Percentiles rank a stretch among this genome's conserved stretches.
Conservation (phyloP, 2,329 filamentous ascomycete species). For the Meredithiella fracta region DNA sequence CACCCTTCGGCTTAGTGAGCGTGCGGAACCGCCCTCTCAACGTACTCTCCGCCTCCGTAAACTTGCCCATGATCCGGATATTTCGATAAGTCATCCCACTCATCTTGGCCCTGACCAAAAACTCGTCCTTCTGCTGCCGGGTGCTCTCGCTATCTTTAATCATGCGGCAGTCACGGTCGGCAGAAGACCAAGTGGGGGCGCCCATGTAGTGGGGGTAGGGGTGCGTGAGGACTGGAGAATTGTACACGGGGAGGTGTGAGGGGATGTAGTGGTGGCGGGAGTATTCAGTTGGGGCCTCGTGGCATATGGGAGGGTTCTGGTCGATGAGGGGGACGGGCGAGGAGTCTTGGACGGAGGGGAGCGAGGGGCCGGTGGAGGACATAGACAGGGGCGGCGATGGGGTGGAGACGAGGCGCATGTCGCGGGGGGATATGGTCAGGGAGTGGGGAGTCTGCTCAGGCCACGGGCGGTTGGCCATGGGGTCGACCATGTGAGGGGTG, state of each 20-base stretch:
- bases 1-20: constrained; percentile 45
- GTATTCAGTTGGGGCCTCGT: neutral
- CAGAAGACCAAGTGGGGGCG: neutral
- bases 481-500: neutral
- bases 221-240: neutral
- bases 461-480: neutral
- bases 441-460: neutral
- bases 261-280: neutral
- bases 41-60: constrained; percentile 53
- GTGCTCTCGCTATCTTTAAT: constrained; percentile 4
- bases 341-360: neutral
- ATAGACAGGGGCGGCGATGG: neutral
- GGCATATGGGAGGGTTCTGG: neutral
- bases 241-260: neutral
- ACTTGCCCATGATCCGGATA: constrained; percentile 39
- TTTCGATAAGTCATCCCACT: constrained; percentile 47
- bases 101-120: constrained; percentile 36
- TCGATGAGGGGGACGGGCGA: neutral
- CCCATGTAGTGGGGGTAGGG: neutral
- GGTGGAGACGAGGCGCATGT: neutral
- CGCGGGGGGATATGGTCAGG: neutral
- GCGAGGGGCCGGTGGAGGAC: neutral
- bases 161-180: constrained; percentile 6
- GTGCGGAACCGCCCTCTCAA: constrained; percentile 51
- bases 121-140: constrained; percentile 25